A percentile compares a stretch with the other conserved stretches of the same genome.
Evolutionary conservation across 169 alveolate genomes (phyloP).

Genomic region (Sarcocystis neurona): DNA sequence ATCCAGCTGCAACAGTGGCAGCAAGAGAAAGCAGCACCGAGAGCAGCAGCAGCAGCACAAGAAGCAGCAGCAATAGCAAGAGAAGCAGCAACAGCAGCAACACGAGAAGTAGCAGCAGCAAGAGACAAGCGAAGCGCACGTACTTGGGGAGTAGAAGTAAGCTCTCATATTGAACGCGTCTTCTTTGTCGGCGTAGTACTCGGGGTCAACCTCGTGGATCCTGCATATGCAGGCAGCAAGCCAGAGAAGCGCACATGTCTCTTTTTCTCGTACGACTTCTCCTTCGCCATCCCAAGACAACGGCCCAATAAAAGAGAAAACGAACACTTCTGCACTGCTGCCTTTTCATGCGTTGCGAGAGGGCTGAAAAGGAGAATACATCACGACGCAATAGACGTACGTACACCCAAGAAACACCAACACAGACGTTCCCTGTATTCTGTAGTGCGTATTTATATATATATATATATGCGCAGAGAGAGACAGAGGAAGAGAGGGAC

Average conservation of each 20-base stretch:
- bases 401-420: background rate
- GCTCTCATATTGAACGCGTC: conserved; percentile 72
- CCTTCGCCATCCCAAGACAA: background rate
- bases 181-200: conserved; percentile 73
- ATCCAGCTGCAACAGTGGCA: no score
- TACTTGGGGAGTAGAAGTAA: conserved; percentile 36
- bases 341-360: background rate
- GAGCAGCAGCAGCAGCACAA: no score
- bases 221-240: conserved; percentile 2
- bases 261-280: background rate
- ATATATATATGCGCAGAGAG: background rate
- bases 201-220: conserved; percentile 59
- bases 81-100: no score
- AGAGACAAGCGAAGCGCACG: background rate
- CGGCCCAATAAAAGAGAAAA: background rate
- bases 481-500: background rate
- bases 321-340: background rate
- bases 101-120: no score
- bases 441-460: no score
- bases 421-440: background rate
- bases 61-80: no score
- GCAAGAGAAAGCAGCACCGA: no score
- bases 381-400: background rate
- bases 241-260: background rate
- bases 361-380: background rate